These are phyloP conservation scores for Chrysanthemum lavandulifolium DNA, from an alignment of 129 eudicot species.

Conservation along the genomic window DNA sequence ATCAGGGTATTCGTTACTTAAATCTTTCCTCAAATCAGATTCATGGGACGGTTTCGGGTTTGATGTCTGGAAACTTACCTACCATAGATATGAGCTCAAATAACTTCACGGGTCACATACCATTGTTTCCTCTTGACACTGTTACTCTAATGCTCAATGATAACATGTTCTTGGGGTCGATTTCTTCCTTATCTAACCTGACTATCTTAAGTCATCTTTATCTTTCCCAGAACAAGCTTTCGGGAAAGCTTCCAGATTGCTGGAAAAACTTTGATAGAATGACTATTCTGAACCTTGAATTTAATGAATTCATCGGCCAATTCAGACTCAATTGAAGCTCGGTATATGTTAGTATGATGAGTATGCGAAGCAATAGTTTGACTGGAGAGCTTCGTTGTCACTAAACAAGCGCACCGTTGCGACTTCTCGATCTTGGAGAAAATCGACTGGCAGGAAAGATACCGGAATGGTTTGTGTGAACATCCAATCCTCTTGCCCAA, in stretches of 20 bases:
- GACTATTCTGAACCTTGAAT: constrained; percentile 38
- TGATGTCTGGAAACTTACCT: constrained; percentile 14
- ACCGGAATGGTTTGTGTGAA: no score
- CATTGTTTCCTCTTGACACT: constrained; percentile 28
- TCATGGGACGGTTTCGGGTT: constrained; percentile 36
- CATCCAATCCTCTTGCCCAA: no score
- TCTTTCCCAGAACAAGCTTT: constrained; percentile 36
- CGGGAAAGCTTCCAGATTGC: constrained; percentile 47
- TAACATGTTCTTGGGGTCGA: constrained; percentile 37
- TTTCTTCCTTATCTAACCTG: constrained; percentile 33
- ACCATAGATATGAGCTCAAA: constrained; percentile 39
- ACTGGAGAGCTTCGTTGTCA: no score
- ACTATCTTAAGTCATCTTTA: constrained; percentile 31
- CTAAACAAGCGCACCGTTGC: no score
- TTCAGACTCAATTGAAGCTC: constrained; percentile 37
- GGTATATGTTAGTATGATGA: constrained; percentile 13
- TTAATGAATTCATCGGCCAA: constrained; percentile 32
- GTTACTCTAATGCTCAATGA: constrained; percentile 27
- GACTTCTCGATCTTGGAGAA: no score
- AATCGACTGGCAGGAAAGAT: no score
- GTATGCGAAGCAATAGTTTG: constrained; percentile 28
- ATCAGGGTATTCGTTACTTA: constrained; percentile 27
- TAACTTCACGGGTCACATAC: constrained; percentile 33
- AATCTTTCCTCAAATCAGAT: constrained; percentile 44
- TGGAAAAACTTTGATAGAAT: constrained; percentile 26